Percentiles rank a stretch among this genome's conserved stretches.
These are phyloP conservation scores for Gastrolobium bilobum DNA, from an alignment of 306 rosid genomes.

Conservation along the genomic window DNA sequence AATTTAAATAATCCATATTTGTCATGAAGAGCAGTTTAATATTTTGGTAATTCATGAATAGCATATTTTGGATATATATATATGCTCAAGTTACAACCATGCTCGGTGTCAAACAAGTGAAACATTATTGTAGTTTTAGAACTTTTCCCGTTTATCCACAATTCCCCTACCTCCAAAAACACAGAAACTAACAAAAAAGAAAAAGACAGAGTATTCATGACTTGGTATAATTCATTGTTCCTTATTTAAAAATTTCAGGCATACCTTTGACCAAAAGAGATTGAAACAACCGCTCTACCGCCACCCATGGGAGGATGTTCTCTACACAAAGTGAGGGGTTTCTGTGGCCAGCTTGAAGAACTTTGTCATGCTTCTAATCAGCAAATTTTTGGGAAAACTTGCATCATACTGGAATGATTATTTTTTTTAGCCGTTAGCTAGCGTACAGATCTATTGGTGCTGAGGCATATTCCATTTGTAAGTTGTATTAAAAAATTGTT, in stretches of 20 bases:
- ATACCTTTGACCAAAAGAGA: constrained; percentile 95
- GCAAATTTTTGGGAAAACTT: constrained; percentile 39
- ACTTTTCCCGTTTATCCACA: too few relatives aligned
- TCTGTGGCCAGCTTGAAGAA: constrained; percentile 27
- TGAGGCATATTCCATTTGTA: constrained; percentile 51
- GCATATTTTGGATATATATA: background rate
- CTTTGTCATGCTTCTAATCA: constrained; percentile 35
- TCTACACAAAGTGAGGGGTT: constrained; percentile 80
- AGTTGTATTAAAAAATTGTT: constrained; percentile 51
- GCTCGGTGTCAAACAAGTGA: constrained; percentile 20
- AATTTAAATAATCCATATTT: constrained; percentile 1
- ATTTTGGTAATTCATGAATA: background rate
- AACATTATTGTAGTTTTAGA: background rate
- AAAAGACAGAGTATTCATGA: background rate
- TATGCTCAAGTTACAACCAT: constrained; percentile 38
- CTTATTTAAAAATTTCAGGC: constrained; percentile 62
- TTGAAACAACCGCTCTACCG: constrained; percentile 95
- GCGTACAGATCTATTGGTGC: constrained; percentile 45
- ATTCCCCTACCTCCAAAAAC: background rate
- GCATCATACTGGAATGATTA: constrained; percentile 42
- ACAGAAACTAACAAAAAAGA: background rate
- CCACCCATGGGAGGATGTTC: constrained; percentile 97
- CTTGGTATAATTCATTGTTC: constrained; percentile 35
- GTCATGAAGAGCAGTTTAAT: background rate
- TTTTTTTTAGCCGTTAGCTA: constrained; percentile 51